Conservation (phyloP, 2,329 filamentous ascomycete genomes). For the Emmonsia crescens region DNA sequence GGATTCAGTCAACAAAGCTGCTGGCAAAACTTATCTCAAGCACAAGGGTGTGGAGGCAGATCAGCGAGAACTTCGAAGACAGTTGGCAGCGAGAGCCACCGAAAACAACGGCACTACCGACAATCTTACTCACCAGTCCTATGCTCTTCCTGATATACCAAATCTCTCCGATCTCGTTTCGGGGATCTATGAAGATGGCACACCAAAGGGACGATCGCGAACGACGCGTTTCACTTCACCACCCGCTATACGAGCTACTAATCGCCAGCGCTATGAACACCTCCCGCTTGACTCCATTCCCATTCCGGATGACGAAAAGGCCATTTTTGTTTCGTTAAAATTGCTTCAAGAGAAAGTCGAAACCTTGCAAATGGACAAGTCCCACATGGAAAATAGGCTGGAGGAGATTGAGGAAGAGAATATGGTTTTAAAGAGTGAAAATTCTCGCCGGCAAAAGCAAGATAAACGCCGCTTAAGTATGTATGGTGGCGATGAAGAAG, state of each 20-base stretch:
- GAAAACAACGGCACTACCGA: slow-evolving; percentile 19
- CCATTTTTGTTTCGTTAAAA: slow-evolving; percentile 50
- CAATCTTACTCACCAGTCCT: slow-evolving; percentile 47
- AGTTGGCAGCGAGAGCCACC: slow-evolving; percentile 14
- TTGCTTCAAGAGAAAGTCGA: slow-evolving; percentile 48
- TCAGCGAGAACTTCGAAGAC: background rate
- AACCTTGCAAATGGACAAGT: slow-evolving; percentile 46
- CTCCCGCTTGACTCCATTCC: slow-evolving; percentile 43
- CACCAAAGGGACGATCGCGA: slow-evolving; percentile 42
- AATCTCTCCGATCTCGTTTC: slow-evolving; percentile 53
- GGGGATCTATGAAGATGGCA: slow-evolving; percentile 47
- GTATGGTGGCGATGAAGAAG: slow-evolving; percentile 37
- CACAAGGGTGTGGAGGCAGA: slow-evolving; percentile 10
- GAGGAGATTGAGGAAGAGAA: slow-evolving; percentile 44
- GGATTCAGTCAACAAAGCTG: slow-evolving; percentile 30
- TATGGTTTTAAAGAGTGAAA: slow-evolving; percentile 38
- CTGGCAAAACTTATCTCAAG: slow-evolving; percentile 25
- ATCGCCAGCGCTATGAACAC: slow-evolving; percentile 27
- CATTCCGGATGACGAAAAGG: slow-evolving; percentile 52
- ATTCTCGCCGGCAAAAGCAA: slow-evolving; percentile 23
- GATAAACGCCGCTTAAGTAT: slow-evolving; percentile 23
- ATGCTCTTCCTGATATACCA: slow-evolving; percentile 49
- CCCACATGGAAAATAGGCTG: slow-evolving; percentile 38
- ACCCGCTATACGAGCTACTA: slow-evolving; percentile 22
- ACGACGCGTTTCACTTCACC: slow-evolving; percentile 45